These are phyloP conservation scores for Leishmania martiniquensis DNA, from an alignment of 208 protist species.

Conservation along the genomic window DNA sequence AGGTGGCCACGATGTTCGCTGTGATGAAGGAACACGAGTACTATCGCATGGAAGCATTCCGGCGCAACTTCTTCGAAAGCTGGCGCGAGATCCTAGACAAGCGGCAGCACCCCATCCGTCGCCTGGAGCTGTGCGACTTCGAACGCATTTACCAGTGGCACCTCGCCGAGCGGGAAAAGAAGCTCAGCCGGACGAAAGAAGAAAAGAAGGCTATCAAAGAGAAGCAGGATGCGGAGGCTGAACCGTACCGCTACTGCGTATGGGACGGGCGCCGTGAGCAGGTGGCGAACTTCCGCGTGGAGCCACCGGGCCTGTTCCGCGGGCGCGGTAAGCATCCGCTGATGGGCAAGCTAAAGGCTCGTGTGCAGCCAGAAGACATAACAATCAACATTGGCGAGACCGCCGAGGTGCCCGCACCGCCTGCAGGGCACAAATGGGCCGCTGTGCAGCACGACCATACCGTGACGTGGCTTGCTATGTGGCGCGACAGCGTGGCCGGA, in stretches of 20 bases:
- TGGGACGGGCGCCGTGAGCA: slow-evolving; percentile 95
- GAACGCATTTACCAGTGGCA: slow-evolving; percentile 95
- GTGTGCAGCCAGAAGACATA: slow-evolving; percentile 97
- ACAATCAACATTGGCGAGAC: slow-evolving; percentile 98
- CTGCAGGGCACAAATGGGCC: slow-evolving; percentile 95
- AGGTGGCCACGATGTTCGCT: slow-evolving; percentile 99
- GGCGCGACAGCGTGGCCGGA: slow-evolving; percentile 95
- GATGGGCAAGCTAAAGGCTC: slow-evolving; percentile 95
- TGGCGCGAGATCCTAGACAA: slow-evolving; percentile 93
- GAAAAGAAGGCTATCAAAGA: slow-evolving; percentile 94
- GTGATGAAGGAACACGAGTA: slow-evolving; percentile 95
- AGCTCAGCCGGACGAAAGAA: slow-evolving; percentile 86
- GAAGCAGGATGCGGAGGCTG: slow-evolving; percentile 83
- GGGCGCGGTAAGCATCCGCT: slow-evolving; percentile 98
- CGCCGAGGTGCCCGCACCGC: slow-evolving; percentile 84
- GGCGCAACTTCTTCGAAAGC: slow-evolving; percentile 98
- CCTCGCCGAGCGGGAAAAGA: slow-evolving; percentile 87
- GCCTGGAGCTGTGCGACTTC: slow-evolving; percentile 98
- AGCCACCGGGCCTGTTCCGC: slow-evolving; percentile 98
- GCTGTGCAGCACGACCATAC: slow-evolving; percentile 95
- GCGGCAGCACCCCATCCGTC: slow-evolving; percentile 91
- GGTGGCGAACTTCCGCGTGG: slow-evolving; percentile 98
- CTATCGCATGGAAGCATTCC: slow-evolving; percentile 95
- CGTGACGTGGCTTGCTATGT: slow-evolving; percentile 98
- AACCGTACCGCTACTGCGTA: slow-evolving; percentile 91